phyloP scores from a whole-genome alignment of 495 filamentous ascomycete genomes.

The Niebla homalea region DNA sequence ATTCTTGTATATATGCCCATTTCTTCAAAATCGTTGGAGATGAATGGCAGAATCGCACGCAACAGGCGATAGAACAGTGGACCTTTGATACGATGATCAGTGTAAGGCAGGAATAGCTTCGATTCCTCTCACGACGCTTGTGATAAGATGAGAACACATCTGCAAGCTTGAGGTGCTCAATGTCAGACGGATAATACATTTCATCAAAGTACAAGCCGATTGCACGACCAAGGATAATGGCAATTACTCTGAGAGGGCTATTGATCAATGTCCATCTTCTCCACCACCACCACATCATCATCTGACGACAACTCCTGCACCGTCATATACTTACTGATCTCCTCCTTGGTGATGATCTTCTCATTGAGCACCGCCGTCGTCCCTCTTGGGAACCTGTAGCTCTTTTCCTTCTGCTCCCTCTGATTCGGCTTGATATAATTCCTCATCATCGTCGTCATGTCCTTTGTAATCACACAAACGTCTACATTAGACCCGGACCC shows the following conservation, averaged over 20 bases:
- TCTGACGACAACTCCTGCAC: constrained; percentile 63
- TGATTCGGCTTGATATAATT: constrained; percentile 89
- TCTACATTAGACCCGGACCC: constrained; percentile 97
- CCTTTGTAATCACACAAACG: constrained; percentile 81
- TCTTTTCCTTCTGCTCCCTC: constrained; percentile 77
- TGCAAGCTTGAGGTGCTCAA: too few relatives aligned
- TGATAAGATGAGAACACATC: too few relatives aligned
- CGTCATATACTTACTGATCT: constrained; percentile 89
- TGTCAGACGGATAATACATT: too few relatives aligned
- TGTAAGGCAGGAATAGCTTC: too few relatives aligned
- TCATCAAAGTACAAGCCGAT: too few relatives aligned
- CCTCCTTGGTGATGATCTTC: constrained; percentile 81
- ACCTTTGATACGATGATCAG: too few relatives aligned
- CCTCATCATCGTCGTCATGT: constrained; percentile 83
- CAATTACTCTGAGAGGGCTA: neutral
- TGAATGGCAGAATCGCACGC: too few relatives aligned
- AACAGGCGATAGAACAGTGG: too few relatives aligned
- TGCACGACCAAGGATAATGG: too few relatives aligned
- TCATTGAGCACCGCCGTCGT: constrained; percentile 91
- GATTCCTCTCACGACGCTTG: too few relatives aligned
- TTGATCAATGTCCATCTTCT: constrained; percentile 89
- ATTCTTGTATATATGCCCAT: too few relatives aligned
- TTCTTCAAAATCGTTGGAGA: too few relatives aligned
- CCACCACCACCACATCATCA: constrained; percentile 46
- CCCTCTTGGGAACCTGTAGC: constrained; percentile 77